Evolutionary conservation across 2,329 filamentous ascomycete genomes (phyloP), one percentile per base, ranked within the genome.

Genomic region (Neonectria faginata): DNA sequence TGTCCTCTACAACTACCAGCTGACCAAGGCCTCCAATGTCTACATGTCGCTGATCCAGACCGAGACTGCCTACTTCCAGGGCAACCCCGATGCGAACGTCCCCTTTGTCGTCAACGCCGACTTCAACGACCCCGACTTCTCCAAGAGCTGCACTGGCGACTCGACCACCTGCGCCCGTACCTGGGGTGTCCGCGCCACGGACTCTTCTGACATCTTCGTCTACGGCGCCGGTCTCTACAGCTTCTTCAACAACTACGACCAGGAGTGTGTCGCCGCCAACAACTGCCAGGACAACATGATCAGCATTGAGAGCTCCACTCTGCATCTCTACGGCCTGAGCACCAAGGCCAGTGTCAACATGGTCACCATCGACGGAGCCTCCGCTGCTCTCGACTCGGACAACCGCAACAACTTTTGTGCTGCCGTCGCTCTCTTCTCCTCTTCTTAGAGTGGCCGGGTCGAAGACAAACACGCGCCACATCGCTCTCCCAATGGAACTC

Each of bases 1-100:
- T 62, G 85, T 89, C 45, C 80, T 90, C 25, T 93, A 92, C 82
- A 95, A 97, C 83, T 97, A 97, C 83, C 92, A 97, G 79, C 82
- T 97, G 74, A 82, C 86, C 75, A 90, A 90, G 67, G 92, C 94
- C 2, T 85, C 88, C 74, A 91, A 94, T 75, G 85, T 97, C 67
- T 97, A 91, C 82, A 90, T 97, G 86, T 90, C 88, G 11, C 82
- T 92, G 55, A 93, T 97, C 73, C 94, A 97, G 81, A 92, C 92
- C 3, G 95, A 97, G 81, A 97, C 94, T 5, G 92, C 94, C 33
- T 94, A 92, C 83, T 93, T 91, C 85, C 92, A 97, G 81, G 87
- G 91, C 76, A 94, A 95, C 81, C 93, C 94, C 5, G 86, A 91
- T 70, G 87, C 92, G 2, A 84, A 86, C 10, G 83, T 86, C 10